Evolutionary conservation across 75 land plant species (phyloP).

Genomic region (Pseudotsuga menziesii): DNA sequence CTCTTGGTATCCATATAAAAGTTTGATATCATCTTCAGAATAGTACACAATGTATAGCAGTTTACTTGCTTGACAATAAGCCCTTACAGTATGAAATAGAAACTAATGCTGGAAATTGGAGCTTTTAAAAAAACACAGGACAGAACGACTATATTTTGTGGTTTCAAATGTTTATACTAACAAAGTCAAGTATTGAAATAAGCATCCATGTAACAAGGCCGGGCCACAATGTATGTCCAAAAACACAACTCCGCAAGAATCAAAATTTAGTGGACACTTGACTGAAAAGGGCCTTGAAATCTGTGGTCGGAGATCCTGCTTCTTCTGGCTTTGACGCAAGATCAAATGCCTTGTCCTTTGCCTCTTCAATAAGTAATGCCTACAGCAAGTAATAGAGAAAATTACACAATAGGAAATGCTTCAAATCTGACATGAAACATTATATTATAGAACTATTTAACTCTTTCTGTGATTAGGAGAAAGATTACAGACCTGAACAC

Average conservation of each 20-base stretch:
- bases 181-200: too few relatives aligned
- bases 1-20: too few relatives aligned
- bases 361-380: slow-evolving; percentile 74
- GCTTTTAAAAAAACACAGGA: too few relatives aligned
- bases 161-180: too few relatives aligned
- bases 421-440: background rate
- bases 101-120: too few relatives aligned
- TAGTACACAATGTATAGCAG: too few relatives aligned
- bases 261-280: slow-evolving; percentile 66
- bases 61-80: too few relatives aligned
- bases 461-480: background rate
- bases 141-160: too few relatives aligned
- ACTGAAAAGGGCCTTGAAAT: slow-evolving; percentile 71
- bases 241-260: slow-evolving; percentile 8
- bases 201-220: too few relatives aligned
- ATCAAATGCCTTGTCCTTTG: slow-evolving; percentile 92
- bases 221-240: too few relatives aligned
- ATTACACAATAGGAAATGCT: background rate
- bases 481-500: slow-evolving; percentile 58
- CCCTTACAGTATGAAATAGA: too few relatives aligned
- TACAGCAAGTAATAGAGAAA: slow-evolving; percentile 13
- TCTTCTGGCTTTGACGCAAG: slow-evolving; percentile 92
- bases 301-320: slow-evolving; percentile 68
- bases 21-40: too few relatives aligned
- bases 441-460: slow-evolving; percentile 4